phyloP scores from a whole-genome alignment of 2,329 filamentous ascomycete species.

The Nakataea oryzae region DNA sequence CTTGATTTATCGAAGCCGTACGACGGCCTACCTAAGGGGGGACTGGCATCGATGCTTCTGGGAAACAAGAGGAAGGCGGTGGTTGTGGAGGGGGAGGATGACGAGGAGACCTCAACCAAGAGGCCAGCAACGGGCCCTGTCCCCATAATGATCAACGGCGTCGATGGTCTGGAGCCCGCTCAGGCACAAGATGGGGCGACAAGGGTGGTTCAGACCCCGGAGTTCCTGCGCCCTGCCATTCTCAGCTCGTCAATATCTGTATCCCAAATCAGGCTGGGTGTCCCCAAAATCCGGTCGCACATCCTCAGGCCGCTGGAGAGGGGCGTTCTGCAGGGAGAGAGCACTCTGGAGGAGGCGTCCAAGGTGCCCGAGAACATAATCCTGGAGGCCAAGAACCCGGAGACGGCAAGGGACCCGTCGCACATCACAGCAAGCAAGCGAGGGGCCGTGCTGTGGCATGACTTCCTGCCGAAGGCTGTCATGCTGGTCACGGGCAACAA shows the following conservation, averaged over 20 bases:
- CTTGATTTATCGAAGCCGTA: constrained; percentile 90
- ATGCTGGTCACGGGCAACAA: constrained; percentile 86
- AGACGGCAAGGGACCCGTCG: constrained; percentile 67
- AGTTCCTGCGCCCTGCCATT: constrained; percentile 80
- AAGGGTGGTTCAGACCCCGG: constrained; percentile 60
- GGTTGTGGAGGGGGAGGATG: constrained; percentile 63
- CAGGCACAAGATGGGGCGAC: constrained; percentile 47
- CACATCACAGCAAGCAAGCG: constrained; percentile 74
- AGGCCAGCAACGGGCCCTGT: constrained; percentile 36
- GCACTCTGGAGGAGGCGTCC: constrained; percentile 47
- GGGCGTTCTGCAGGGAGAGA: constrained; percentile 43
- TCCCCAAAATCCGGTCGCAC: constrained; percentile 74
- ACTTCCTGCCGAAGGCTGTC: constrained; percentile 78
- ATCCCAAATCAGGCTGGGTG: constrained; percentile 75
- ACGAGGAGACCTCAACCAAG: constrained; percentile 41
- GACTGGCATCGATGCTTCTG: constrained; percentile 72
- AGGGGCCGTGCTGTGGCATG: constrained; percentile 80
- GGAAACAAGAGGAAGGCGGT: constrained; percentile 87
- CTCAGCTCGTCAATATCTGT: constrained; percentile 72
- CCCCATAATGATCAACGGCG: constrained; percentile 64
- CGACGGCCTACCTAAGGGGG: constrained; percentile 84
- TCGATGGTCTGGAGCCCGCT: constrained; percentile 70
- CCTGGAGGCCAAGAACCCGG: constrained; percentile 81
- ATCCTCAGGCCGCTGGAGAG: constrained; percentile 74
- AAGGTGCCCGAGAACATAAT: constrained; percentile 61